Evolutionary conservation across 2,329 filamentous ascomycete genomes (phyloP).

Genomic region (Nannizzia gypsea): DNA sequence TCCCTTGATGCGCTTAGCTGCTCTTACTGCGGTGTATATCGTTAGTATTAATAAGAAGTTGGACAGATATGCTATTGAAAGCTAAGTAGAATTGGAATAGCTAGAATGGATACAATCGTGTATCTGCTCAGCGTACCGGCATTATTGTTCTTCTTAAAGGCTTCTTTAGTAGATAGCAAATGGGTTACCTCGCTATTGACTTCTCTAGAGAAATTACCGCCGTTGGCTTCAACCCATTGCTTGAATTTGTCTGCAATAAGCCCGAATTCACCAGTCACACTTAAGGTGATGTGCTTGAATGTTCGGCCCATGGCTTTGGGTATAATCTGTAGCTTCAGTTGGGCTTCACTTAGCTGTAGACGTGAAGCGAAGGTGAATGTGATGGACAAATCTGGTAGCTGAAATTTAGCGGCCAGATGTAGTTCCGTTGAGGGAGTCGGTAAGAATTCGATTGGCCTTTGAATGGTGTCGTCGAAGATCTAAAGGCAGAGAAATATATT

Average conservation of each 20-base stretch:
- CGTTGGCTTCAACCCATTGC: conserved; percentile 53
- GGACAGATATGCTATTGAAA: neutral
- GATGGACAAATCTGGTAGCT: neutral
- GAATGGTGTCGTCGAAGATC: neutral
- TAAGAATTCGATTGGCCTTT: too few species aligned
- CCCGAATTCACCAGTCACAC: conserved; percentile 48
- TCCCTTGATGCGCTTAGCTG: conserved; percentile 27
- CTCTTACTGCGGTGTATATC: conserved; percentile 26
- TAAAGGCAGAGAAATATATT: too few species aligned
- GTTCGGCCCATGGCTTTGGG: conserved; percentile 25
- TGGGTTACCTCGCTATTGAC: conserved; percentile 55
- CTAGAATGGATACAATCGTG: neutral
- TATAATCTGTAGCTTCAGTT: neutral
- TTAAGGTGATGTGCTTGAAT: conserved; percentile 45
- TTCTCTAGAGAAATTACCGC: conserved; percentile 45
- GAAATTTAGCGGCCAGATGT: too few species aligned
- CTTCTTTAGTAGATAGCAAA: conserved; percentile 53
- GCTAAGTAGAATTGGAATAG: neutral
- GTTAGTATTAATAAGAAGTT: neutral
- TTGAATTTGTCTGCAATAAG: conserved; percentile 46
- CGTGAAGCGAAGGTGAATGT: neutral
- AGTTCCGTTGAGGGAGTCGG: neutral
- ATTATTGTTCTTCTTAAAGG: conserved; percentile 43
- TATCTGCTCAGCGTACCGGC: conserved; percentile 23
- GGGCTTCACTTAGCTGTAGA: neutral